A percentile compares a stretch with the other conserved stretches of the same genome.
These are phyloP conservation scores for Tolypocladium capitatum DNA, from an alignment of 2,329 filamentous ascomycete genomes.

Conservation along the genomic window DNA sequence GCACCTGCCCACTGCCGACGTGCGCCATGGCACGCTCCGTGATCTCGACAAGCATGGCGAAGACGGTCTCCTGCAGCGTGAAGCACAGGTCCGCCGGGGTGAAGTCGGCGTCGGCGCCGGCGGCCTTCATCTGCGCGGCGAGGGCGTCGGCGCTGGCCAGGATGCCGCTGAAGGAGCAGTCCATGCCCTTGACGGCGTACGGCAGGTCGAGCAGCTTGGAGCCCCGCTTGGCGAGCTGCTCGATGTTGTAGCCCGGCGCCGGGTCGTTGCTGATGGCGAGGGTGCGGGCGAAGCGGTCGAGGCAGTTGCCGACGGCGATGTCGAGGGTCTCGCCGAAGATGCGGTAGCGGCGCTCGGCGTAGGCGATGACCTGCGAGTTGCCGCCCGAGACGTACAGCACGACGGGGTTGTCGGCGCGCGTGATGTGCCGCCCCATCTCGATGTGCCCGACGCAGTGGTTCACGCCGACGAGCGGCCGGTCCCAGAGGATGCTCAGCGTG, in stretches of 20 bases:
- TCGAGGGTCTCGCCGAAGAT: conserved; percentile 98
- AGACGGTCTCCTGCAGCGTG: conserved; percentile 88
- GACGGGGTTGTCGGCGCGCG: conserved; percentile 78
- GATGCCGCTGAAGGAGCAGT: conserved; percentile 91
- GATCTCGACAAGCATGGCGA: conserved; percentile 95
- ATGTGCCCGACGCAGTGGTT: conserved; percentile 99
- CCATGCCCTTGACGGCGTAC: conserved; percentile 97
- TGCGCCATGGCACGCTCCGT: conserved; percentile 98
- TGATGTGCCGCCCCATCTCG: conserved; percentile 93
- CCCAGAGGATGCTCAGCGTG: conserved; percentile 72
- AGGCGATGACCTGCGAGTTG: conserved; percentile 96
- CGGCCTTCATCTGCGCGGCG: conserved; percentile 49
- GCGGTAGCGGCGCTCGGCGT: conserved; percentile 84
- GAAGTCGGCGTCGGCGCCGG: conserved; percentile 41
- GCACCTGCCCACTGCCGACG: conserved; percentile 76
- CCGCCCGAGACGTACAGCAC: conserved; percentile 92
- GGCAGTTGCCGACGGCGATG: conserved; percentile 93
- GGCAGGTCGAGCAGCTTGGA: conserved; percentile 71
- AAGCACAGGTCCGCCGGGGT: conserved; percentile 85
- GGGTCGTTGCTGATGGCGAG: conserved; percentile 89
- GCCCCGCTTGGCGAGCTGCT: conserved; percentile 72
- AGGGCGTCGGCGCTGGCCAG: conserved; percentile 70
- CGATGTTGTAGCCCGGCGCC: conserved; percentile 94
- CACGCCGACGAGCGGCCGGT: conserved; percentile 77
- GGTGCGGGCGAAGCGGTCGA: conserved; percentile 89